Evolutionary conservation across 129 eudicot species (phyloP).

Genomic region (Flaveria trinervia): DNA sequence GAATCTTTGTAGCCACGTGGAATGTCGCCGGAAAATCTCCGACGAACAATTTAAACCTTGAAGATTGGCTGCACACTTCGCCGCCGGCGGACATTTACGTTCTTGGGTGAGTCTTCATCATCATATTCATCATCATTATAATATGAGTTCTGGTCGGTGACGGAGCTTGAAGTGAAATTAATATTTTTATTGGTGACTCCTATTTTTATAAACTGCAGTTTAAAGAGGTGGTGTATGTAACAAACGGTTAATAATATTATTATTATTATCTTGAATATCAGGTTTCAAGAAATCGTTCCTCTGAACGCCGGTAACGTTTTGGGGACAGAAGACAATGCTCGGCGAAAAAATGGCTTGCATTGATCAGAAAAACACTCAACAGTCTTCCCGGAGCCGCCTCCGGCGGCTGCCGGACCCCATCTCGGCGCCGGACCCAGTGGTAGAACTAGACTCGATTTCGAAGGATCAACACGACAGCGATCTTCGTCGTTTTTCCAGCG

Average conservation of each 20-base stretch:
- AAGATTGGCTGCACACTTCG: slow-evolving; percentile 93
- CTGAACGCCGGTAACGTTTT: slow-evolving; percentile 92
- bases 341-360: slow-evolving; percentile 84
- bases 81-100: slow-evolving; percentile 96
- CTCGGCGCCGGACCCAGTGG: slow-evolving; percentile 72
- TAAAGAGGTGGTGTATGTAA: no score
- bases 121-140: no score
- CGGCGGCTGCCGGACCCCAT: slow-evolving; percentile 64
- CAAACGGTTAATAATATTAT: no score
- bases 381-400: slow-evolving; percentile 69
- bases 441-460: slow-evolving; percentile 77
- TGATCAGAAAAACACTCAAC: slow-evolving; percentile 75
- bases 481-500: slow-evolving; percentile 71
- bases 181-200: no score
- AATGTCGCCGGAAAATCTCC: slow-evolving; percentile 98
- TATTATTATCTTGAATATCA: slow-evolving; percentile 14
- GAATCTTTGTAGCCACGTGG: slow-evolving; percentile 98
- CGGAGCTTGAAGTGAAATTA: no score
- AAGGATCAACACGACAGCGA: slow-evolving; percentile 61
- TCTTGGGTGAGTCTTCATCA: slow-evolving; percentile 67
- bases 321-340: slow-evolving; percentile 94
- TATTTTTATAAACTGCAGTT: no score
- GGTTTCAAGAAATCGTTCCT: slow-evolving; percentile 98
- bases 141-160: no score
- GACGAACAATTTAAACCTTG: slow-evolving; percentile 68